Evolutionary conservation across 1,139 yeast genomes (phyloP).

Genomic region (Magnusiomyces sp.): DNA sequence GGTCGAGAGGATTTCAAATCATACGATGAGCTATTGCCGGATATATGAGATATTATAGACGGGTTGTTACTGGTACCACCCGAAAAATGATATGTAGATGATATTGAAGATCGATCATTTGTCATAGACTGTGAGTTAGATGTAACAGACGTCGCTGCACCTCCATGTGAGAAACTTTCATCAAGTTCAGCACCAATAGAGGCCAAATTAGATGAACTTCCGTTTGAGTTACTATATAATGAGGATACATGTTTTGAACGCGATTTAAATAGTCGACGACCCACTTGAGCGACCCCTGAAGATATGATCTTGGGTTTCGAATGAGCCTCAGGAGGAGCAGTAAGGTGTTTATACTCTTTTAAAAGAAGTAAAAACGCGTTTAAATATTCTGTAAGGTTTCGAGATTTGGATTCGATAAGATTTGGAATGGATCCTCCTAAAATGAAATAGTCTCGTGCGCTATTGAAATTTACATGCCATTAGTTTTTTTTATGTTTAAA

Average conservation of each 20-base stretch:
- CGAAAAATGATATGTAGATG: neutral
- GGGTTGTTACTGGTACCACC: neutral
- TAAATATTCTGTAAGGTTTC: neutral
- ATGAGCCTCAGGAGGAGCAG: neutral
- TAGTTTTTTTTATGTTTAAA: neutral
- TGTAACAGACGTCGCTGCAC: neutral
- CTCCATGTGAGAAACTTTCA: neutral
- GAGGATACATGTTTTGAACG: slow-evolving; percentile 15
- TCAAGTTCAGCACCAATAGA: neutral
- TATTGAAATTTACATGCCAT: neutral
- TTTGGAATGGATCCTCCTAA: slow-evolving; percentile 3
- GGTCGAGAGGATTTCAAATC: neutral
- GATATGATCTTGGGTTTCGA: slow-evolving; percentile 16
- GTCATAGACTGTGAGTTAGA: slow-evolving; percentile 2
- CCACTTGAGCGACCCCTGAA: slow-evolving; percentile 17
- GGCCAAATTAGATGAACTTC: neutral
- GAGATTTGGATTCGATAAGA: neutral
- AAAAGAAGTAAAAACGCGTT: neutral
- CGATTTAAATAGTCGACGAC: slow-evolving; percentile 22
- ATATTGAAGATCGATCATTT: slow-evolving; percentile 1
- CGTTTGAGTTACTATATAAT: neutral
- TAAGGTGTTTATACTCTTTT: neutral
- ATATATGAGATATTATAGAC: neutral
- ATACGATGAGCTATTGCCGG: neutral
- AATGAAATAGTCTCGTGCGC: neutral